phyloP scores from a whole-genome alignment of 2,329 filamentous ascomycete genomes.

The Elsinoe batatas region DNA sequence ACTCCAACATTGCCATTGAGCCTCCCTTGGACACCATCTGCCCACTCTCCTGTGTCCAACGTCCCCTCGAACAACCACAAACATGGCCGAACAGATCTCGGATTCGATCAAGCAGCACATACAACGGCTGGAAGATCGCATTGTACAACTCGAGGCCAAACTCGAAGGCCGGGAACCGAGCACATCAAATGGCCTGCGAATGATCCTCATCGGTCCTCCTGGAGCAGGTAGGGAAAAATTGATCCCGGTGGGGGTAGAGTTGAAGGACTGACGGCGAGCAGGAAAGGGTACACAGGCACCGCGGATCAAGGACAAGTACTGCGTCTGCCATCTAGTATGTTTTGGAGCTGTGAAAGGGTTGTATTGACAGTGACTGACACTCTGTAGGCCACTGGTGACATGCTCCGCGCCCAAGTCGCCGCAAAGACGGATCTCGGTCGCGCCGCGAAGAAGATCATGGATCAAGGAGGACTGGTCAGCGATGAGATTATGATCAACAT shows the following conservation, averaged over 20 bases:
- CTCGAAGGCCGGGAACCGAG: slow-evolving; percentile 41
- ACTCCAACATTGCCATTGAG: background rate
- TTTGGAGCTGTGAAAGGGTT: background rate
- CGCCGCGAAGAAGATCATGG: slow-evolving; percentile 99
- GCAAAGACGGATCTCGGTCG: slow-evolving; percentile 91
- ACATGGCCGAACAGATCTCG: slow-evolving; percentile 77
- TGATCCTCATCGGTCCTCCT: slow-evolving; percentile 95
- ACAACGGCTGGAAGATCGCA: slow-evolving; percentile 71
- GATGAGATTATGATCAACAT: slow-evolving; percentile 99
- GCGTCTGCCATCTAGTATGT: slow-evolving; percentile 84
- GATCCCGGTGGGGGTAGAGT: slow-evolving; percentile 10
- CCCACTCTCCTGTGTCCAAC: background rate
- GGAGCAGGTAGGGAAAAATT: slow-evolving; percentile 68
- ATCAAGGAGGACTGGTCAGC: slow-evolving; percentile 91
- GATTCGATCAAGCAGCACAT: slow-evolving; percentile 78
- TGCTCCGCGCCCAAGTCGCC: slow-evolving; percentile 95
- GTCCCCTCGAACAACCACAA: slow-evolving; percentile 19
- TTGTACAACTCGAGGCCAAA: slow-evolving; percentile 73
- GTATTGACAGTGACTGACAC: slow-evolving; percentile 7
- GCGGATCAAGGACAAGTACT: slow-evolving; percentile 96
- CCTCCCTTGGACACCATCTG: background rate
- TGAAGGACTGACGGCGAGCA: slow-evolving; percentile 30
- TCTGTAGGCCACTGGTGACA: slow-evolving; percentile 84
- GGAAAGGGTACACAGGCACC: slow-evolving; percentile 98
- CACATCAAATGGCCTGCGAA: slow-evolving; percentile 58